Evolutionary conservation across 305 asterid species (phyloP).

Genomic region (Solanum hybrid): DNA sequence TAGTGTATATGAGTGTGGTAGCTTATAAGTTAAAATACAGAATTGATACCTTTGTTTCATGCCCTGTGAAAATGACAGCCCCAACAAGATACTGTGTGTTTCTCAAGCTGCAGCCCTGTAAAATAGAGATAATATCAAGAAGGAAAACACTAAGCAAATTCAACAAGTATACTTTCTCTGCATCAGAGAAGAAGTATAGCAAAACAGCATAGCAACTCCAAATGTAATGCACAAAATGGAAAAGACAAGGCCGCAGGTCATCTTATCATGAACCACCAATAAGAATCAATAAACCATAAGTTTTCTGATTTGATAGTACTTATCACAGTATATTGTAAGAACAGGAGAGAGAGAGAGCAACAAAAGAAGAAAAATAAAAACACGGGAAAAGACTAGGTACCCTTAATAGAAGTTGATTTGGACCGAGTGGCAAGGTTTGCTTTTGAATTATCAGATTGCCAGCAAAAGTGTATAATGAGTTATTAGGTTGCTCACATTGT

Average conservation of each 20-base stretch:
- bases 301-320: not conserved
- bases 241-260: not conserved
- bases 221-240: not conserved
- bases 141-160: not conserved
- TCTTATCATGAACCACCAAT: not conserved
- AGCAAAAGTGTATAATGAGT: slow-evolving; percentile 92
- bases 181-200: not conserved
- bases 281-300: not conserved
- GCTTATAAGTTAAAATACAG: not conserved
- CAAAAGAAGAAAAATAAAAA: slow-evolving; percentile 4
- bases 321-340: not conserved
- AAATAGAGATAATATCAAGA: slow-evolving; percentile 7
- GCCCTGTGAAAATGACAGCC: slow-evolving; percentile 89
- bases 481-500: slow-evolving; percentile 99
- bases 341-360: not conserved
- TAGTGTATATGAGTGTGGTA: not conserved
- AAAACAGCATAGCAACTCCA: not conserved
- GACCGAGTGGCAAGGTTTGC: slow-evolving; percentile 96
- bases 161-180: slow-evolving; percentile 6
- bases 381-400: slow-evolving; percentile 34
- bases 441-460: slow-evolving; percentile 87
- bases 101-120: slow-evolving; percentile 93
- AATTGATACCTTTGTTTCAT: slow-evolving; percentile 83
- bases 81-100: slow-evolving; percentile 88
- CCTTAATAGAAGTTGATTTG: slow-evolving; percentile 91